Evolutionary conservation across 352 stramenopile species (phyloP).

Genomic region (Globisporangium echinulatum): DNA sequence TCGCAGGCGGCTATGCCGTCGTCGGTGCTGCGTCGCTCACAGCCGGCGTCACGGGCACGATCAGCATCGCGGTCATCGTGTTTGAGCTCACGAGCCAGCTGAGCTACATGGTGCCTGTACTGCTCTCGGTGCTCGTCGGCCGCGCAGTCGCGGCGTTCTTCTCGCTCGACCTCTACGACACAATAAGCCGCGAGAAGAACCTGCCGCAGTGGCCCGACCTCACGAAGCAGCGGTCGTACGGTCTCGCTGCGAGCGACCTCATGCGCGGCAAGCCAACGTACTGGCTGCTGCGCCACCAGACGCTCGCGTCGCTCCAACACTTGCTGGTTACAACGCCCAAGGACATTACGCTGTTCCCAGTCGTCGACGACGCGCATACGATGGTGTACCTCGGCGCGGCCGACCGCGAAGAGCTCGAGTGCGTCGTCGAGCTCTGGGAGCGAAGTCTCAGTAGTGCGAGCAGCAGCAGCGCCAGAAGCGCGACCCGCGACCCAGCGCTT

Average conservation of each 20-base stretch:
- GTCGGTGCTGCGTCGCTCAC: constrained; percentile 79
- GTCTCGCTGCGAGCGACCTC: constrained; percentile 57
- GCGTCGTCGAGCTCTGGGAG: constrained; percentile 51
- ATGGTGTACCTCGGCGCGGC: constrained; percentile 63
- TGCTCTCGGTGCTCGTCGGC: constrained; percentile 72
- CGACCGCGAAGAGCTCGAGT: constrained; percentile 56
- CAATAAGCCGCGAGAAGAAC: constrained; percentile 71
- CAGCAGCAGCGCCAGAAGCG: not conserved
- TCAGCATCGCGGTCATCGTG: constrained; percentile 80
- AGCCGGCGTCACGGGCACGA: constrained; percentile 68
- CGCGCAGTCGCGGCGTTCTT: constrained; percentile 60
- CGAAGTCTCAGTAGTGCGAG: constrained; percentile 22
- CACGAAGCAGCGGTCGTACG: constrained; percentile 73
- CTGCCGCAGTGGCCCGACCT: constrained; percentile 77
- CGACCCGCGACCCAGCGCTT: not conserved
- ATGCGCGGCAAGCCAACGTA: constrained; percentile 49
- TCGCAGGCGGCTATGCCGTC: constrained; percentile 70
- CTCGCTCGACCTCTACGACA: constrained; percentile 82
- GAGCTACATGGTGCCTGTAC: constrained; percentile 86
- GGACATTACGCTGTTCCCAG: constrained; percentile 46
- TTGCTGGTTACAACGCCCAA: constrained; percentile 32
- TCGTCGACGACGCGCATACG: constrained; percentile 54
- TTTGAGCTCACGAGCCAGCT: constrained; percentile 87
- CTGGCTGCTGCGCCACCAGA: constrained; percentile 45
- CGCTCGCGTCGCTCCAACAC: constrained; percentile 37